phyloP scores from a whole-genome alignment of 1,139 yeast genomes.

The Geotrichum cucujoidarum region DNA sequence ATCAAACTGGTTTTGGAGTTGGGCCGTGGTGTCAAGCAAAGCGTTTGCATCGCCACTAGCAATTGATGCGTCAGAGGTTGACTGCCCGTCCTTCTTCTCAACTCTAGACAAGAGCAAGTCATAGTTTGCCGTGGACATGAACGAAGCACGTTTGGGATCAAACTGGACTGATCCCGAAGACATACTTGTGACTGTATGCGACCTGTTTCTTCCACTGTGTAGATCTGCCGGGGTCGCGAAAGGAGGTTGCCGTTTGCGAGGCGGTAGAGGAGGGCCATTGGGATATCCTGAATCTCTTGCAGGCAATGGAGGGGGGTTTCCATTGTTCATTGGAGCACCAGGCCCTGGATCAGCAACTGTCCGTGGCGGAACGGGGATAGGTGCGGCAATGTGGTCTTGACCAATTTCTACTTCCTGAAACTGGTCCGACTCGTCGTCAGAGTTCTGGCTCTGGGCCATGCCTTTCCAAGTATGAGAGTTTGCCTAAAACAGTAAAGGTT shows the following conservation, averaged over 20 bases:
- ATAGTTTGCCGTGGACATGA: constrained; percentile 37
- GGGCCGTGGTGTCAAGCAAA: constrained; percentile 44
- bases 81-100: constrained; percentile 41
- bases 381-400: background rate
- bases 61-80: constrained; percentile 29
- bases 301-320: constrained; percentile 21
- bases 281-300: constrained; percentile 12
- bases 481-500: no score
- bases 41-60: constrained; percentile 34
- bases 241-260: constrained; percentile 34
- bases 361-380: background rate
- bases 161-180: constrained; percentile 22
- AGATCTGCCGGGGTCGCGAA: constrained; percentile 25
- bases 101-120: constrained; percentile 47
- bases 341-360: background rate
- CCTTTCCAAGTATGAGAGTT: no score
- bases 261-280: constrained; percentile 32
- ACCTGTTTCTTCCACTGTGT: constrained; percentile 23
- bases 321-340: no score
- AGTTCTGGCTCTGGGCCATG: background rate
- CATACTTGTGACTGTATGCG: constrained; percentile 19
- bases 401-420: constrained; percentile 11
- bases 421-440: constrained; percentile 8
- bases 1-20: constrained; percentile 42
- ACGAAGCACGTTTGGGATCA: constrained; percentile 22